A percentile compares a stretch with the other conserved stretches of the same genome.
Conservation (phyloP, 768 basidiomycete species). For the Royoungia palumana region DNA sequence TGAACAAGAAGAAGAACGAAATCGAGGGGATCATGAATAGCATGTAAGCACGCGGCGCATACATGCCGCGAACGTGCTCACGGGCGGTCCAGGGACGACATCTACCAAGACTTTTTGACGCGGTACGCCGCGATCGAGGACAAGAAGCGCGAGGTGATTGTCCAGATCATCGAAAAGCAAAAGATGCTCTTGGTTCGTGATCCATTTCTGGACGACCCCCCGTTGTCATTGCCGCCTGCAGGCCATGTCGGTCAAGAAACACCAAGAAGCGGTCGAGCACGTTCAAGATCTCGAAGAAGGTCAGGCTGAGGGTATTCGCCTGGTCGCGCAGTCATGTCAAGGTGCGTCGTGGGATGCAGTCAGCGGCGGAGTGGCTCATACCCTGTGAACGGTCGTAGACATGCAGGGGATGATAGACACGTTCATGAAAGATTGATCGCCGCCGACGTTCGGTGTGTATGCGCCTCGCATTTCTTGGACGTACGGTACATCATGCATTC, state of each 20-base stretch:
- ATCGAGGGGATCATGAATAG: constrained; percentile 16
- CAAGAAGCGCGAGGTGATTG: constrained; percentile 25
- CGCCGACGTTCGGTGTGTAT: not conserved
- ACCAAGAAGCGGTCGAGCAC: constrained; percentile 24
- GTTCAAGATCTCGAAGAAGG: constrained; percentile 22
- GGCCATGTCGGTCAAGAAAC: constrained; percentile 27
- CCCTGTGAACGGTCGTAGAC: constrained; percentile 5
- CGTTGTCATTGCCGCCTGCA: not conserved
- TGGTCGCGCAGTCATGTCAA: constrained; percentile 18
- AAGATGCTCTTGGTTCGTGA: constrained; percentile 25
- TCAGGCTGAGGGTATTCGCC: constrained; percentile 22
- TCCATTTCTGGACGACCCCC: not conserved
- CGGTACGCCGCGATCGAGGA: constrained; percentile 26
- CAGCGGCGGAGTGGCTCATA: not conserved
- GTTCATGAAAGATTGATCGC: constrained; percentile 19
- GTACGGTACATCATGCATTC: not conserved
- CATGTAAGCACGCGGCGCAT: constrained; percentile 22
- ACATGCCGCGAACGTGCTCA: too few species aligned
- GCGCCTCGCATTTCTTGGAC: not conserved
- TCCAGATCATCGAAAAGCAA: constrained; percentile 24
- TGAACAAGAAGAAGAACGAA: constrained; percentile 20
- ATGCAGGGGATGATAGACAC: constrained; percentile 16
- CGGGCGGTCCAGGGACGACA: constrained; percentile 24
- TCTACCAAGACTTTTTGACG: constrained; percentile 26
- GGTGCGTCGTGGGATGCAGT: constrained; percentile 9